These are phyloP conservation scores for Asterophora lycoperdoides DNA, from an alignment of 768 basidiomycete genomes.

Conservation along the genomic window DNA sequence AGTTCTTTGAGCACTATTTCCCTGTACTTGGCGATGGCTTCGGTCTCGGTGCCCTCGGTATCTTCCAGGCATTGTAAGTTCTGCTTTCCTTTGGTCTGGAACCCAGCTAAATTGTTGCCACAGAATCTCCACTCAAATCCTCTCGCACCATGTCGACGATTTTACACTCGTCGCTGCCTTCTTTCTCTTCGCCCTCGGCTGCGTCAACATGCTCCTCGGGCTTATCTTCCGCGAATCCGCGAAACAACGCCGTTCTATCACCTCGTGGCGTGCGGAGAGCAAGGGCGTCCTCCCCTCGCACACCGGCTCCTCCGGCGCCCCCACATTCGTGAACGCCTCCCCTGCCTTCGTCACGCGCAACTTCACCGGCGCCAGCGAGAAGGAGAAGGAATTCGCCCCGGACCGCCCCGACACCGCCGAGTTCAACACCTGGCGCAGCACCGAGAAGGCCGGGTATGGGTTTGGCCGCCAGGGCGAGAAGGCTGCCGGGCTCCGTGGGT, in stretches of 20 bases:
- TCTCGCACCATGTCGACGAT: conserved; percentile 74
- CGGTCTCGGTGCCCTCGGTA: conserved; percentile 83
- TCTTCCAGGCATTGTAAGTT: conserved; percentile 79
- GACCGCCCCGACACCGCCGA: conserved; percentile 22
- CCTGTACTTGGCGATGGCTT: conserved; percentile 86
- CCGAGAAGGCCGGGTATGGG: conserved; percentile 52
- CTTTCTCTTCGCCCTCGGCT: conserved; percentile 80
- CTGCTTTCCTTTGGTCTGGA: not conserved
- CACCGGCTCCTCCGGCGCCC: conserved; percentile 26
- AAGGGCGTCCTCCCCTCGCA: conserved; percentile 54
- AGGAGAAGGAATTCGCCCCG: conserved; percentile 10
- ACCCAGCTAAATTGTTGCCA: not conserved
- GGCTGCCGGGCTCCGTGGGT: conserved; percentile 65
- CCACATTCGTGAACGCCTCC: conserved; percentile 31
- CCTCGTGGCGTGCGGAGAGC: conserved; percentile 57
- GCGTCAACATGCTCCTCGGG: conserved; percentile 77
- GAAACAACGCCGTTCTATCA: conserved; percentile 63
- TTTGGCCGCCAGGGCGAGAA: conserved; percentile 84
- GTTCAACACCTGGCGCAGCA: conserved; percentile 27
- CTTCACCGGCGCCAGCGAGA: conserved; percentile 17
- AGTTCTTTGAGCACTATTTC: conserved; percentile 84
- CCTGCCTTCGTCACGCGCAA: conserved; percentile 29
- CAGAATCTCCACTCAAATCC: conserved; percentile 64
- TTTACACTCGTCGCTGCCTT: conserved; percentile 87
- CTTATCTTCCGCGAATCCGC: conserved; percentile 71